phyloP scores from a whole-genome alignment of 2,329 filamentous ascomycete genomes.

The Cryphonectria carpinicola region DNA sequence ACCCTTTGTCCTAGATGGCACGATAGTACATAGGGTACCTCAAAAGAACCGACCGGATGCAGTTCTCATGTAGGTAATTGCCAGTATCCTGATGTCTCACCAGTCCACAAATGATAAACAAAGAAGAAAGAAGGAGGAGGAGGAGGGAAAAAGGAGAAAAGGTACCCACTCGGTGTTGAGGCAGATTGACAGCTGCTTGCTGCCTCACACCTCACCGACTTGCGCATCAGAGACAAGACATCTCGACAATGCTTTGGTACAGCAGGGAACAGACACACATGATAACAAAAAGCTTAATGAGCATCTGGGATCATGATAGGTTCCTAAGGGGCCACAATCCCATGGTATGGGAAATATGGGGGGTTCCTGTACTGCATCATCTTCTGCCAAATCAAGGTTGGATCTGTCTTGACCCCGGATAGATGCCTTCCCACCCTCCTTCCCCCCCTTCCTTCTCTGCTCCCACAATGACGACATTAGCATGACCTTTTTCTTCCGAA shows the following conservation, averaged over 20 bases:
- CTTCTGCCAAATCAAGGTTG: not conserved
- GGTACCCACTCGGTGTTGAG: too few species aligned
- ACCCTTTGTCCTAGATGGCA: not conserved
- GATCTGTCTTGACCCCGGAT: not conserved
- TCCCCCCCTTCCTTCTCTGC: not conserved
- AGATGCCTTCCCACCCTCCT: conserved; percentile 3
- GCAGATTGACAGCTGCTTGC: not conserved
- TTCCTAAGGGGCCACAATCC: not conserved
- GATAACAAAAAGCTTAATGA: not conserved
- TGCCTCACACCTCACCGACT: not conserved
- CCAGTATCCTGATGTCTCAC: not conserved
- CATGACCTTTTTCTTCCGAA: conserved; percentile 15
- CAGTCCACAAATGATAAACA: not conserved
- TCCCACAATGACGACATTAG: not conserved
- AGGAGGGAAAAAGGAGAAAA: too few species aligned
- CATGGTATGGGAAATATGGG: not conserved
- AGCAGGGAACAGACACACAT: not conserved
- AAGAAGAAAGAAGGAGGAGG: not conserved
- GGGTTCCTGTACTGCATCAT: not conserved
- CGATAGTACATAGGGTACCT: not conserved
- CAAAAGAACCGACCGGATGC: not conserved
- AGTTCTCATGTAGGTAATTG: not conserved
- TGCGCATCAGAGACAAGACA: not conserved
- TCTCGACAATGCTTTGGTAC: not conserved
- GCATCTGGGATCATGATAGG: not conserved